Evolutionary conservation across 176 grass and related monocot species (phyloP).

Genomic region (Paspalum notatum): DNA sequence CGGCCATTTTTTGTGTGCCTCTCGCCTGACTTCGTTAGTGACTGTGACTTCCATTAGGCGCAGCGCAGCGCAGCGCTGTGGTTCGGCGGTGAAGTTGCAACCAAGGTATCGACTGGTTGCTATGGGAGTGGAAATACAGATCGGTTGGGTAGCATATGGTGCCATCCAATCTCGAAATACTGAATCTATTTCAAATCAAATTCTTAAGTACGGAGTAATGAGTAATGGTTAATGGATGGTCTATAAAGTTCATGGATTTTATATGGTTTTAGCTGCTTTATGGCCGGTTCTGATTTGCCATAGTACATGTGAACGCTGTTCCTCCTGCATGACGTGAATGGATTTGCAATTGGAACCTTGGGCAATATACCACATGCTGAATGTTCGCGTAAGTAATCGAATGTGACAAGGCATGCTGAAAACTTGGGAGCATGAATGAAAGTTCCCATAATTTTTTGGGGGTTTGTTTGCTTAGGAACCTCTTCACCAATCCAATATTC

Average conservation of each 20-base stretch:
- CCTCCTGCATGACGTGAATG: not conserved
- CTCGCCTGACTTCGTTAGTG: not conserved
- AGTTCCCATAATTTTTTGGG: not conserved
- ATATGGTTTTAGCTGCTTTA: not conserved
- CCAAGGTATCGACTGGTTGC: constrained; percentile 37
- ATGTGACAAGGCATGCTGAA: not conserved
- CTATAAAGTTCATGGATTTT: not conserved
- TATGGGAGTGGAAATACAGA: constrained; percentile 31
- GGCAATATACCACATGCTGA: too few species aligned
- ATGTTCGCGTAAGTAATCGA: not conserved
- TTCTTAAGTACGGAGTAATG: not conserved
- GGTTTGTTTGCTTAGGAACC: not conserved
- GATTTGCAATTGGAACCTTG: not conserved
- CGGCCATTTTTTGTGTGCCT: constrained; percentile 36
- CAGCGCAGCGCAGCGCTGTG: constrained; percentile 11
- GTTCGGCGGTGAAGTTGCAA: constrained; percentile 19
- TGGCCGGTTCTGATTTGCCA: not conserved
- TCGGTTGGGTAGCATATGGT: constrained; percentile 23
- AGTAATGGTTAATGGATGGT: not conserved
- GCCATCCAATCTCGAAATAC: not conserved
- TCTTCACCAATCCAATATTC: not conserved
- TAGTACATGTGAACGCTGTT: not conserved
- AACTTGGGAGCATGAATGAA: not conserved
- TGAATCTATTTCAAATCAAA: not conserved
- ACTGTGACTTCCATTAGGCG: not conserved